These are phyloP conservation scores for Fusarium graminum DNA, from an alignment of 2,329 filamentous ascomycete genomes.

Conservation along the genomic window DNA sequence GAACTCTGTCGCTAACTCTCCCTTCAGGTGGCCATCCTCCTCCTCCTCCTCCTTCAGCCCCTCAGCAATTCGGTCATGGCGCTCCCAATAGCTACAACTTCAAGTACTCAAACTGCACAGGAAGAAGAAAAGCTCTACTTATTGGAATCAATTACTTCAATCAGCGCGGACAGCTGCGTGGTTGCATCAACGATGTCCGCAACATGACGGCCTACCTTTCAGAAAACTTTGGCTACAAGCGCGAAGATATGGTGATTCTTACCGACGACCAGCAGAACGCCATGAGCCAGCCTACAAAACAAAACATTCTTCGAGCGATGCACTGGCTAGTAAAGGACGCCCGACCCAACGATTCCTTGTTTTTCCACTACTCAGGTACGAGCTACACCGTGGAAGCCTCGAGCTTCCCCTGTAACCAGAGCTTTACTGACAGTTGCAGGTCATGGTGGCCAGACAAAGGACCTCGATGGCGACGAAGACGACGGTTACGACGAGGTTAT, in stretches of 20 bases:
- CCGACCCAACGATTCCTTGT: constrained; percentile 90
- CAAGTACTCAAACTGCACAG: constrained; percentile 92
- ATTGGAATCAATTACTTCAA: constrained; percentile 98
- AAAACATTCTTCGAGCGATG: constrained; percentile 95
- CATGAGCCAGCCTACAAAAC: constrained; percentile 96
- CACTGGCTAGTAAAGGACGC: constrained; percentile 98
- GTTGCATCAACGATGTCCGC: constrained; percentile 97
- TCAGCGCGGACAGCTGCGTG: constrained; percentile 88
- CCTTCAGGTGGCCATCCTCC: constrained; percentile 68
- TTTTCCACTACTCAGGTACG: constrained; percentile 96
- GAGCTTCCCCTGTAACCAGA: background rate
- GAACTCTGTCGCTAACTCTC: constrained; percentile 30
- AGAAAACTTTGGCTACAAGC: constrained; percentile 89
- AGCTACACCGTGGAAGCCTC: constrained; percentile 11
- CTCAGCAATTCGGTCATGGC: constrained; percentile 82
- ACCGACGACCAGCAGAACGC: constrained; percentile 98
- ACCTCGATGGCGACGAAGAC: constrained; percentile 83
- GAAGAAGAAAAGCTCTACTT: constrained; percentile 86
- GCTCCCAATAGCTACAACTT: constrained; percentile 85
- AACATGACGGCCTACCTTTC: constrained; percentile 96
- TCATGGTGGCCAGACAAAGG: constrained; percentile 84
- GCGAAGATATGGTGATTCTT: constrained; percentile 96
- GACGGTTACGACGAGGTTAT: constrained; percentile 88
- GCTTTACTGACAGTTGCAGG: constrained; percentile 59
- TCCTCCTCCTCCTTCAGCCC: constrained; percentile 73